Percentiles rank a stretch among this genome's conserved stretches.
Evolutionary conservation across 2,329 filamentous ascomycete species (phyloP).

Genomic region (Pseudogymnoascus sp.): DNA sequence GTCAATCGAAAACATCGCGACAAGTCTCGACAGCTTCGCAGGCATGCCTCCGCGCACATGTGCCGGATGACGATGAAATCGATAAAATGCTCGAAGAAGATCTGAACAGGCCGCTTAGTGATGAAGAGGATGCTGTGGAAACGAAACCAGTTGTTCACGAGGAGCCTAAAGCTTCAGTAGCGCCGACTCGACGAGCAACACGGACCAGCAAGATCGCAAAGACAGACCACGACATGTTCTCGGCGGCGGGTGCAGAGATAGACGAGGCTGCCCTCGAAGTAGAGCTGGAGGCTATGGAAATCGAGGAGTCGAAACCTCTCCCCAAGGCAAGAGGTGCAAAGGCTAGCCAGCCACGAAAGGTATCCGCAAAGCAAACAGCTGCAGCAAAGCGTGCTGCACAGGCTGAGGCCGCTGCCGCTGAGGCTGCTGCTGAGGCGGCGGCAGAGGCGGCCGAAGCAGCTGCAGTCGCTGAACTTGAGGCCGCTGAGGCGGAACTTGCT

Average conservation of each 20-base stretch:
- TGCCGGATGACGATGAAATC: constrained; percentile 56
- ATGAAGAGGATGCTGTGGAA: constrained; percentile 39
- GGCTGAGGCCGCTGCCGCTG: constrained; percentile 13
- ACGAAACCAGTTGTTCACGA: constrained; percentile 28
- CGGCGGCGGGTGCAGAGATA: constrained; percentile 17
- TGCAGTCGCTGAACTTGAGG: constrained; percentile 10
- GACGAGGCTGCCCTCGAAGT: constrained; percentile 26
- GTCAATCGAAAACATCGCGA: constrained; percentile 36
- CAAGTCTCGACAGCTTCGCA: constrained; percentile 45
- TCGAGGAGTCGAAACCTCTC: constrained; percentile 21
- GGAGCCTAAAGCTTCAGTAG: not conserved
- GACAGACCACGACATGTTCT: constrained; percentile 22
- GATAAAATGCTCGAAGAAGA: constrained; percentile 59
- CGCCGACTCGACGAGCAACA: constrained; percentile 13
- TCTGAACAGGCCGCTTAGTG: constrained; percentile 47
- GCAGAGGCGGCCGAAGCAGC: not conserved
- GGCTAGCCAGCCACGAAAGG: constrained; percentile 24
- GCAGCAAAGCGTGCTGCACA: constrained; percentile 22
- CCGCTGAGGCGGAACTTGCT: not conserved
- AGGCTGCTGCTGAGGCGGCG: constrained; percentile 5
- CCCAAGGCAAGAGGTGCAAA: constrained; percentile 25
- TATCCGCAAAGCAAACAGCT: constrained; percentile 25
- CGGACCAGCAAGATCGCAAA: constrained; percentile 16
- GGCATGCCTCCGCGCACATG: constrained; percentile 34
- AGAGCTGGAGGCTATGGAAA: constrained; percentile 25